Percentiles rank a stretch among this genome's conserved stretches.
Evolutionary conservation across 805 yeast species (phyloP).

Genomic region (Kurtzmaniella fragi): DNA sequence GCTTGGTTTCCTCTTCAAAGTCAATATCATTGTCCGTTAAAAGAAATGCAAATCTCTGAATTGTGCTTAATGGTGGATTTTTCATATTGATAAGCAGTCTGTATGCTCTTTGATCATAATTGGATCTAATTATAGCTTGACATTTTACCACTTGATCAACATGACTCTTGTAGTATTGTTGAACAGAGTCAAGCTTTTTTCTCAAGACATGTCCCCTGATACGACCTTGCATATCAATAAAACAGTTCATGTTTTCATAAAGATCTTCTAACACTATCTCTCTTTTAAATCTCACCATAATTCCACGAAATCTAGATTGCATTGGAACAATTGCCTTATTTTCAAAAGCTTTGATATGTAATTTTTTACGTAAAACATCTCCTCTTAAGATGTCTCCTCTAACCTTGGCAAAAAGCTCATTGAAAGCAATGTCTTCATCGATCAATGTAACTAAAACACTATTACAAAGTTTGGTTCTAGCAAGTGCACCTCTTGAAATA

Average conservation of each 20-base stretch:
- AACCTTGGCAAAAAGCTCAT: slow-evolving; percentile 36
- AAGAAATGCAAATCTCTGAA: slow-evolving; percentile 70
- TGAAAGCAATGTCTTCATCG: slow-evolving; percentile 33
- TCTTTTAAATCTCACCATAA: slow-evolving; percentile 49
- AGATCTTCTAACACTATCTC: slow-evolving; percentile 53
- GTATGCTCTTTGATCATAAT: slow-evolving; percentile 67
- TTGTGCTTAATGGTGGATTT: slow-evolving; percentile 75
- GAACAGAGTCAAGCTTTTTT: slow-evolving; percentile 21
- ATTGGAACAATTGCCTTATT: slow-evolving; percentile 28
- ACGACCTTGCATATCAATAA: slow-evolving; percentile 49
- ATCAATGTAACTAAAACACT: slow-evolving; percentile 37
- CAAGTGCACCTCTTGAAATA: slow-evolving; percentile 40
- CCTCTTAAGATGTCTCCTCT: slow-evolving; percentile 39
- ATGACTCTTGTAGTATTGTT: slow-evolving; percentile 49
- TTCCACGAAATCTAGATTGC: slow-evolving; percentile 63
- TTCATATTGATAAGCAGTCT: slow-evolving; percentile 60
- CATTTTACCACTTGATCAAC: slow-evolving; percentile 58
- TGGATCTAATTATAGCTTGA: slow-evolving; percentile 70
- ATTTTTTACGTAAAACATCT: slow-evolving; percentile 14
- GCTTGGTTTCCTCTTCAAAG: slow-evolving; percentile 65
- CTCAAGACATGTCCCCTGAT: slow-evolving; percentile 48
- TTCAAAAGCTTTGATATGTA: slow-evolving; percentile 6
- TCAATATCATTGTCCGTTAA: slow-evolving; percentile 70
- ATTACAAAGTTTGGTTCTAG: slow-evolving; percentile 39
- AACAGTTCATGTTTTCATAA: slow-evolving; percentile 35